Base-by-base conservation (phyloP, 129 eudicot genomes). In the Oenanthe sinensis region DNA sequence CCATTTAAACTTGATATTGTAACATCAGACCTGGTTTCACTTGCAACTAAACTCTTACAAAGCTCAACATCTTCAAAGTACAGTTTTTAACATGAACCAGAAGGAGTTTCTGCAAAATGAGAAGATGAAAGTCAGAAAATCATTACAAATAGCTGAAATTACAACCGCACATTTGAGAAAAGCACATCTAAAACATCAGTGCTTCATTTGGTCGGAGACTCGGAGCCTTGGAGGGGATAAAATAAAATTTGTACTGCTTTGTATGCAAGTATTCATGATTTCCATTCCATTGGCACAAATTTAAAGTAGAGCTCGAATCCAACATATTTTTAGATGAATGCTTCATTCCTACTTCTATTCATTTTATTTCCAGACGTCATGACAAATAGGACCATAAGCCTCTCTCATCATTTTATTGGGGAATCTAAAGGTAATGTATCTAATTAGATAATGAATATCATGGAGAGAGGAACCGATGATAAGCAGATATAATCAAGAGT, bases 1-100 rank as follows among this genome's bases (percentile, higher is more conserved):
- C 67, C 22, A 30, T 72, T 65, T 65, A 78, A 60, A 68, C 42
- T 11, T 19, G 69, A 50, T 78, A 74, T 42, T 49, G 60, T 55
- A 55, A n/a, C 8, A 19, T 58, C 67, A 22, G 15, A 22, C 67
- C 30, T 22, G 11, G 63, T 54, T 50, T 50, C 26, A 54, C 63
- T 20, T 6, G 52, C 65, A 17, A 50, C 73, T 33, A 70, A 77
- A 43, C 3, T 70, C 17, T 36, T 17, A 49, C 74, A 60, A 13
- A 42, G 19, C 54, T 62, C 47, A 33, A 22, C 42, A 49, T 28
- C 77, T 72, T 60, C 63, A 43, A 58, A 8, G 67, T 70, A 71
- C 13, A 22, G 33, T 9, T 40, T 69, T 75, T 43, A 49, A 50
- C 60, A 69, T 26, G 26, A 74, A 39, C 8, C 4, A 37, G 65